A percentile compares a stretch with the other conserved stretches of the same genome.
Conservation (phyloP, 2,329 filamentous ascomycete genomes). For the Dryadomyces quercivorus region DNA sequence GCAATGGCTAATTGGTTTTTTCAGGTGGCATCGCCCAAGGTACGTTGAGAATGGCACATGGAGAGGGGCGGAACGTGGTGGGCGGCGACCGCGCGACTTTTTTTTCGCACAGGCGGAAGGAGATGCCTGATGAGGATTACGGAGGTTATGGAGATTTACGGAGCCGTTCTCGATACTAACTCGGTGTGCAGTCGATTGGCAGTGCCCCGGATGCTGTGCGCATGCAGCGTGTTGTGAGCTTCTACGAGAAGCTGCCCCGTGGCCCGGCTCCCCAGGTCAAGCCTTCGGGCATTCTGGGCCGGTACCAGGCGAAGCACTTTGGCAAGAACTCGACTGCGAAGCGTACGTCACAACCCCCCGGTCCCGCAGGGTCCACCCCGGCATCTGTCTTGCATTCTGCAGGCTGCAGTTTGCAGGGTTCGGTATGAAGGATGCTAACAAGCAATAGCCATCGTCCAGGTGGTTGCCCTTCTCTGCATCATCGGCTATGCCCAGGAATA, state of each 20-base stretch:
- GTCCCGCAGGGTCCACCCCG: constrained; percentile 1
- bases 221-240: constrained; percentile 96
- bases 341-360: constrained; percentile 52
- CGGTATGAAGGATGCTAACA: constrained; percentile 1
- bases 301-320: constrained; percentile 84
- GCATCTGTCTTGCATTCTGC: neutral
- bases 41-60: constrained; percentile 37
- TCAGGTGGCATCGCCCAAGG: constrained; percentile 72
- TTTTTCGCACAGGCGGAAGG: neutral
- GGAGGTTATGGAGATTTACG: neutral
- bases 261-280: constrained; percentile 76
- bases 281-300: constrained; percentile 68
- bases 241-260: constrained; percentile 97
- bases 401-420: neutral
- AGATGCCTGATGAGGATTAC: neutral
- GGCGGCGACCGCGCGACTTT: constrained; percentile 8
- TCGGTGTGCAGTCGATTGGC: constrained; percentile 63
- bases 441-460: constrained; percentile 72
- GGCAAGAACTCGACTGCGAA: constrained; percentile 81
- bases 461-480: constrained; percentile 62
- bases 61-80: neutral
- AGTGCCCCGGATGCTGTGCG: constrained; percentile 89
- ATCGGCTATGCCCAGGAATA: constrained; percentile 96
- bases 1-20: neutral
- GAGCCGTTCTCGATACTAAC: neutral